Base-by-base conservation (phyloP, 2,329 filamentous ascomycete species). In the Colletotrichum higginsianum region DNA sequence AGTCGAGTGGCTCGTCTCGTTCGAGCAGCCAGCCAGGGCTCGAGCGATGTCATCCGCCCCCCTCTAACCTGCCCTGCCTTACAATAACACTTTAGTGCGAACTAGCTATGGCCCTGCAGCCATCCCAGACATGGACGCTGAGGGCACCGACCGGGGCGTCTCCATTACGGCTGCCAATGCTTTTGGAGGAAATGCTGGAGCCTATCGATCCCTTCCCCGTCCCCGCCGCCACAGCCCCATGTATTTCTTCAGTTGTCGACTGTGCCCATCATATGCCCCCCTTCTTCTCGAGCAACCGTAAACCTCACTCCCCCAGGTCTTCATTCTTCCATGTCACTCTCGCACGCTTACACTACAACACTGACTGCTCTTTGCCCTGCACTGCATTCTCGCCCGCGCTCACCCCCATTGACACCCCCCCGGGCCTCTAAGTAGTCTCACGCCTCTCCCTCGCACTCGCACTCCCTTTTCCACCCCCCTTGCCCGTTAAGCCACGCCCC, bases 161-260 rank as follows among this genome's bases (percentile, higher is more conserved):
- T 57, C 52, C 47, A 46, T 42, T 23, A 23, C 53, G 52, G 53
- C 68, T 71, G 53, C 68, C 68, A 71, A 71, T 71, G 65, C 65
- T 68, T 63, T 72, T 71, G 66, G 49, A 61, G 60, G 47, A 72
- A 72, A 72, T 72, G 70, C 70, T 72, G 70, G 60, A 72, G 75
- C 76, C 76, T 77, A 78, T 80, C 77, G 77, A 79, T 78, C 75
- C 75, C 77, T 76, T 73, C 74, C 75, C 71, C 62, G 74, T 75
- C 74, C 75, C 76, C 76, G 74, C 76, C 76, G 74, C 79, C 78
- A 80, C 77, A 71, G 68, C 68, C 65, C 68, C 66, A 62, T 67
- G 66, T 68, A 53, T 68, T 71, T 68, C 68, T 64, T 71, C 65
- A 58, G 52, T 38, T 63, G 38, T 56, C 63, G 40, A 57, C 58